These are phyloP conservation scores for Westerdykella sp. DNA, from an alignment of 2,329 filamentous ascomycete genomes.

Conservation along the genomic window DNA sequence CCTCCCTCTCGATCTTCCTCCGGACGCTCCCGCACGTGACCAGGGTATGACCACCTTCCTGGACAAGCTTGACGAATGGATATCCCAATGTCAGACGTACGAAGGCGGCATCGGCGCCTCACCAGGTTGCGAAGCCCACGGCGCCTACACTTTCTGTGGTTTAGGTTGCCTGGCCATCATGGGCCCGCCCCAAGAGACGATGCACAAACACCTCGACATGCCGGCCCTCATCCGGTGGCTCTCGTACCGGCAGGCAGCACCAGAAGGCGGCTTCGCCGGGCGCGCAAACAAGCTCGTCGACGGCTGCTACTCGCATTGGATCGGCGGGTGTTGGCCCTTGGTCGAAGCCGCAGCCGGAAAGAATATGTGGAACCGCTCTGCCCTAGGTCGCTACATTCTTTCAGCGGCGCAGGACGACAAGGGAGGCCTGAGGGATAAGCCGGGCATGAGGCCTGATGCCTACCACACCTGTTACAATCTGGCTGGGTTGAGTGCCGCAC, in stretches of 20 bases:
- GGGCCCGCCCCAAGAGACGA: conserved; percentile 66
- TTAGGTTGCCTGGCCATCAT: conserved; percentile 83
- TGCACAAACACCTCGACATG: conserved; percentile 72
- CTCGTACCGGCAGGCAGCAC: conserved; percentile 78
- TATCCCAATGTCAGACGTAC: conserved; percentile 84
- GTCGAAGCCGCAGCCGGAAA: conserved; percentile 66
- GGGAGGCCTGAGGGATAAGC: conserved; percentile 89
- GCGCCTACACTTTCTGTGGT: conserved; percentile 93
- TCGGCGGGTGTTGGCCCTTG: conserved; percentile 89
- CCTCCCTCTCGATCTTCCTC: conserved; percentile 71
- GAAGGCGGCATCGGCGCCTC: conserved; percentile 88
- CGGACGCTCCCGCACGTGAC: conserved; percentile 61
- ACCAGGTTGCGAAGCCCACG: conserved; percentile 86
- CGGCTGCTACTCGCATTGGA: conserved; percentile 97
- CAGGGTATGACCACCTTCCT: conserved; percentile 61
- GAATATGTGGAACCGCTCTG: conserved; percentile 72
- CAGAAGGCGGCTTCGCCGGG: conserved; percentile 88
- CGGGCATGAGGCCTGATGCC: conserved; percentile 76
- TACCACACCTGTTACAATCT: conserved; percentile 94
- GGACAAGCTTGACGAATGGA: conserved; percentile 69
- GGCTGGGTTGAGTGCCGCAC: conserved; percentile 73
- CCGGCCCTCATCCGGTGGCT: conserved; percentile 78
- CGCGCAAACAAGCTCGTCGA: conserved; percentile 97
- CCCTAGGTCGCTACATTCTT: conserved; percentile 81
- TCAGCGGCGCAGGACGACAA: conserved; percentile 74